Conservation (phyloP, 805 yeast genomes). For the Wickerhamiella occidentalis region DNA sequence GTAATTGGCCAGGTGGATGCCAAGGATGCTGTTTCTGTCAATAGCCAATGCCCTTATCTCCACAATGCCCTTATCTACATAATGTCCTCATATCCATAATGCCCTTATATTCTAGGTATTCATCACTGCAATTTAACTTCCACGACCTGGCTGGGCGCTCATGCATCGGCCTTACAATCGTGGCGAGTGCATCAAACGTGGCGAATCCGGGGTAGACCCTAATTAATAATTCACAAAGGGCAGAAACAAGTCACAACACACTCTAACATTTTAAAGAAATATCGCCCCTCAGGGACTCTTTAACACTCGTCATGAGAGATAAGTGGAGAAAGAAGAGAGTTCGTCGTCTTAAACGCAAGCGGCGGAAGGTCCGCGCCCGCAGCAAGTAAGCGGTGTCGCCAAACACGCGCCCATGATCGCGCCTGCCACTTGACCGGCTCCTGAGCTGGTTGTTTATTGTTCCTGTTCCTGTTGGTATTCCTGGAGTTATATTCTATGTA, state of each 20-base stretch:
- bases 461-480: not conserved
- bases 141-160: too few species aligned
- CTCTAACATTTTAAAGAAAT: conserved; percentile 2
- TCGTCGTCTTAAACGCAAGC: conserved; percentile 99
- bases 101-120: too few species aligned
- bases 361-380: conserved; percentile 99
- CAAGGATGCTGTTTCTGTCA: too few species aligned
- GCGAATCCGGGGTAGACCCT: not conserved
- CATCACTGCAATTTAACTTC: too few species aligned
- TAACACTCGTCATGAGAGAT: conserved; percentile 34
- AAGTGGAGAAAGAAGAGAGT: conserved; percentile 99
- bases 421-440: not conserved
- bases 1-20: too few species aligned
- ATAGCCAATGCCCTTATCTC: too few species aligned
- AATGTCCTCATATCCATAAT: too few species aligned
- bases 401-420: conserved; percentile 12
- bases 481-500: conserved; percentile 5
- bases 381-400: conserved; percentile 33
- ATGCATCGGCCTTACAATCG: too few species aligned
- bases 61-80: too few species aligned
- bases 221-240: not conserved
- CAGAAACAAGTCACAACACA: not conserved
- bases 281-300: not conserved
- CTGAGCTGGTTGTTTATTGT: not conserved
- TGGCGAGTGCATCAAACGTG: too few species aligned